phyloP scores from a whole-genome alignment of 768 basidiomycete genomes.

The Cantharellus anzutake region DNA sequence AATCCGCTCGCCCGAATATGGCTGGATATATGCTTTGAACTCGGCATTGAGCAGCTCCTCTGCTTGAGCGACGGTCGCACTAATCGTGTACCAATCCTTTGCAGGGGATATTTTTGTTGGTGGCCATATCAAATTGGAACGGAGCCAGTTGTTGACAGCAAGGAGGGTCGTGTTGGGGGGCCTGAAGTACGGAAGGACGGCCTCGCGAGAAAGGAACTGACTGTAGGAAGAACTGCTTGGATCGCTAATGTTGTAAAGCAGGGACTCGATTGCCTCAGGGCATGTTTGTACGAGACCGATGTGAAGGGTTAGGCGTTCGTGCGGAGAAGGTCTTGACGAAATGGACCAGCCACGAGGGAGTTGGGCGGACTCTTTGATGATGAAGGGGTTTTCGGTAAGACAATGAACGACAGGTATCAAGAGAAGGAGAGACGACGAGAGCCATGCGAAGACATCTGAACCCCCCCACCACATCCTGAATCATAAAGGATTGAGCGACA shows the following conservation, averaged over 20 bases:
- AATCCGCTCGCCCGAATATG: not conserved
- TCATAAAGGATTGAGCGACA: too few species aligned
- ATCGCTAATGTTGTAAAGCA: not conserved
- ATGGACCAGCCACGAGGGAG: not conserved
- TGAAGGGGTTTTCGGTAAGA: not conserved
- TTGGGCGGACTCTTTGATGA: not conserved
- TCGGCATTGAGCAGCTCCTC: constrained; percentile 33
- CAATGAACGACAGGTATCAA: not conserved
- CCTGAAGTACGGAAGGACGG: not conserved
- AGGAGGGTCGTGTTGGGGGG: not conserved
- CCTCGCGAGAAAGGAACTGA: not conserved
- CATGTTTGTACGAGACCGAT: not conserved
- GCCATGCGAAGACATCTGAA: not conserved
- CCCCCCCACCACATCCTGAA: too few species aligned
- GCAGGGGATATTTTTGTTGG: not conserved
- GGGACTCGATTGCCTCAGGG: not conserved
- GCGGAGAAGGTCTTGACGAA: not conserved
- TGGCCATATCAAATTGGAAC: not conserved
- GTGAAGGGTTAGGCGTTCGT: not conserved
- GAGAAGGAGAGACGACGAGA: not conserved
- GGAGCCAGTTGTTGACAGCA: not conserved
- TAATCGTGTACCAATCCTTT: not conserved
- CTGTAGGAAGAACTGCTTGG: not conserved
- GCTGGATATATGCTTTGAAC: not conserved
- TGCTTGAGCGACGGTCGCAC: not conserved